Evolutionary conservation across 2,329 filamentous ascomycete genomes (phyloP), one percentile per base, ranked within the genome.

Genomic region (Sphaerulina populicola): DNA sequence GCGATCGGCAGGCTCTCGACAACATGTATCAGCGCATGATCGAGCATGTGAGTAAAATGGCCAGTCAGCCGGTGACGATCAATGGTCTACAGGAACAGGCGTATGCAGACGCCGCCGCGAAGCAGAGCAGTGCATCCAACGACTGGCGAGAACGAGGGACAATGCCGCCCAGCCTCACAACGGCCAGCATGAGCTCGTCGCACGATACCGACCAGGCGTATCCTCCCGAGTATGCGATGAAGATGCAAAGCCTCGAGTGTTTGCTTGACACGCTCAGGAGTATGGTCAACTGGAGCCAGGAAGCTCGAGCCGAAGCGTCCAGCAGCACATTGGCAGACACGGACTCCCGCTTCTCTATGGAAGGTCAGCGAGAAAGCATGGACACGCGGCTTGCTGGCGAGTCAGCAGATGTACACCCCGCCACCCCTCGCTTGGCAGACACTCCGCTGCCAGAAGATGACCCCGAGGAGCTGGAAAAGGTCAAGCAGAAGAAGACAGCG

Each of bases 21-120:
- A 98, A 98, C 69, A 93, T 97, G 69, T 98, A 94, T 68, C 93
- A 98, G 69, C 76, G 79, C 60, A 83, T 97, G 48, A 90, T 98
- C 44, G 94, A 98, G 67, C 89, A 97, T 68, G 74, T 98, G 14
- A 93, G 91, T 30, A 85, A 85, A 61, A 86, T 95, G 61, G 87
- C 89, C 1, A 93, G 86, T 47, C 78, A 83, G 8, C 83, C 90
- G 1, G 83, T 95, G 4, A 68, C 81, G 8, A 81, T 95, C 36
- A 88, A 82, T 2, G 74, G 85, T 1, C 69, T 81, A 30, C 86
- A 95, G 60, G 88, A 96, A 66, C 86, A 94, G 64, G 80, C 83
- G 33, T 97, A 91, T 59, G 85, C 91, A 64, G 91, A 97, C 44
- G 81, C 82, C 58, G 81, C 83, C 53, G 73, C 79, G 23, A 87